Evolutionary conservation across 257 asterid genomes (phyloP).

Genomic region (Solanum bukasovii): DNA sequence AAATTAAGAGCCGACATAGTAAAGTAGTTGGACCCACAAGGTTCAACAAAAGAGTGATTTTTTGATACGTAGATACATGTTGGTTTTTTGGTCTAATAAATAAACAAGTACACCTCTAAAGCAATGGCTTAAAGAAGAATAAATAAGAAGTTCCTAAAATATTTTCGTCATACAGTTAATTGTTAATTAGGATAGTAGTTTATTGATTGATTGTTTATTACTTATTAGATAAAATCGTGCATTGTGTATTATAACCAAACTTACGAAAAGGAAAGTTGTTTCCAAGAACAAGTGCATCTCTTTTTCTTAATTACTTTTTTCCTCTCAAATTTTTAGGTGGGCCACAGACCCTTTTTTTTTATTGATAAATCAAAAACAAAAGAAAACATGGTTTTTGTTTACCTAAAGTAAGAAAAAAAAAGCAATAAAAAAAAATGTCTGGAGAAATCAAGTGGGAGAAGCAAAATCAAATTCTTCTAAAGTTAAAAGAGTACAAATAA

Average conservation of each 20-base stretch:
- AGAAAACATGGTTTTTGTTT: too few species aligned
- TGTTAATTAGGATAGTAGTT: background rate
- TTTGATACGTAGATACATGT: background rate
- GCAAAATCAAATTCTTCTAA: background rate
- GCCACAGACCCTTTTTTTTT: too few species aligned
- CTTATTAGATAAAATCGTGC: too few species aligned
- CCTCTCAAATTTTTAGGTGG: too few species aligned
- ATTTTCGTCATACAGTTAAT: too few species aligned
- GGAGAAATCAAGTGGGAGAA: background rate
- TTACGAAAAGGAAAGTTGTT: background rate
- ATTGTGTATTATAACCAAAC: background rate
- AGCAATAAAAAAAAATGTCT: background rate
- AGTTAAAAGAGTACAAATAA: background rate
- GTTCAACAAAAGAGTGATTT: background rate
- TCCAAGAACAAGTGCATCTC: background rate
- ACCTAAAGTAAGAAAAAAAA: background rate
- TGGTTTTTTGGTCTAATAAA: background rate
- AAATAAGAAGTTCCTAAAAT: too few species aligned
- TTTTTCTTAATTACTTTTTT: too few species aligned
- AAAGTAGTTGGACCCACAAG: background rate
- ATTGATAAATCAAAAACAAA: too few species aligned
- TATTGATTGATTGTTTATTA: background rate
- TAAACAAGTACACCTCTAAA: background rate
- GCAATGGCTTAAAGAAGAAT: background rate
- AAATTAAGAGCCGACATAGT: background rate